phyloP scores from a whole-genome alignment of 1,284 basidiomycete genomes.

The Anthracocystis panici-leucophaei region DNA sequence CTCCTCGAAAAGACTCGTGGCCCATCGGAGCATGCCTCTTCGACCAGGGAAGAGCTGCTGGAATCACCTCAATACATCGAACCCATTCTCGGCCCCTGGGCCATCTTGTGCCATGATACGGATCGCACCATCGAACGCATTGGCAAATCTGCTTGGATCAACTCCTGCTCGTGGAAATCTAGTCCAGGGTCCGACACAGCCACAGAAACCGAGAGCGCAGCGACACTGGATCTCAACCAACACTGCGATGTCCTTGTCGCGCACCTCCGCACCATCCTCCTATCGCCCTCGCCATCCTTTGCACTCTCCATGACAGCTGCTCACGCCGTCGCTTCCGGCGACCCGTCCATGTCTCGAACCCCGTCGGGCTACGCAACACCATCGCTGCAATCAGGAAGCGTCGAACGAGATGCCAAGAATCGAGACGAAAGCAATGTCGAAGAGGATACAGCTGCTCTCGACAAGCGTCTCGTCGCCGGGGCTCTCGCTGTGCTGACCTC shows the following conservation, averaged over 20 bases:
- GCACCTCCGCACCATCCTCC: slow-evolving; percentile 48
- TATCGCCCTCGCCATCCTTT: slow-evolving; percentile 52
- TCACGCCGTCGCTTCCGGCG: slow-evolving; percentile 33
- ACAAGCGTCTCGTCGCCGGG: slow-evolving; percentile 63
- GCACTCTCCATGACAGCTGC: slow-evolving; percentile 50
- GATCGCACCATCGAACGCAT: slow-evolving; percentile 76
- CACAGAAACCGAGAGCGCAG: neutral
- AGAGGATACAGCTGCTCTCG: slow-evolving; percentile 61
- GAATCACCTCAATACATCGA: slow-evolving; percentile 78
- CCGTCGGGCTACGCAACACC: slow-evolving; percentile 40
- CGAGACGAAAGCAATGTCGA: slow-evolving; percentile 67
- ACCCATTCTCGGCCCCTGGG: slow-evolving; percentile 83
- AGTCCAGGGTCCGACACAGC: neutral
- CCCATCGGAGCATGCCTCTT: slow-evolving; percentile 18
- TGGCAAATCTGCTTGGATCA: slow-evolving; percentile 74
- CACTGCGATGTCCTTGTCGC: slow-evolving; percentile 35
- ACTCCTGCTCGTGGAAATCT: slow-evolving; percentile 29
- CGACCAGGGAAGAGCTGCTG: slow-evolving; percentile 75
- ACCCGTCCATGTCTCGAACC: slow-evolving; percentile 31
- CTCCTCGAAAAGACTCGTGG: slow-evolving; percentile 73
- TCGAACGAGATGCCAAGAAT: slow-evolving; percentile 65
- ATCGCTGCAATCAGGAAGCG: slow-evolving; percentile 15
- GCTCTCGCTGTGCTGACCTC: slow-evolving; percentile 56
- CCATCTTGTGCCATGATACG: slow-evolving; percentile 78
- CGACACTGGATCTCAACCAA: slow-evolving; percentile 27